Evolutionary conservation across 108 stramenopile species (phyloP), one percentile per base, ranked within the genome.

Genomic region (Discostella pseudostelligera): DNA sequence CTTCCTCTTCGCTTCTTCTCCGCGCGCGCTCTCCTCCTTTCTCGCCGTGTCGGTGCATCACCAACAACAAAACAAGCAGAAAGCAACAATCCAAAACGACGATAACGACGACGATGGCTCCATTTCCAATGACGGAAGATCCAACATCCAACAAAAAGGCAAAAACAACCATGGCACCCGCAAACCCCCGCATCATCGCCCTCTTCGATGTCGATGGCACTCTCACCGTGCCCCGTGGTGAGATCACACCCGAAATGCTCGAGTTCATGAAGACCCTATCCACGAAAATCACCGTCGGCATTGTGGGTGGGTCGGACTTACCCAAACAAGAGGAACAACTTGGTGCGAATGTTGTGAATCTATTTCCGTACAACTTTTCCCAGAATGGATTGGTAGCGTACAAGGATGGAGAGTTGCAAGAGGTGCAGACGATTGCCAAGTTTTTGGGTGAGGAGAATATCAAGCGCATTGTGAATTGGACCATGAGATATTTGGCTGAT

Each of bases 201-300:
- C 90, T 99, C 45, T 99, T 99, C 65, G 99, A 99, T 67, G 97
- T 99, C 11, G 99, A 99, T 70, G 98, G 98, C n/a, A 99, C 99
- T 4, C 81, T 99, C 56, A 99, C 99, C 37, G 86, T 91, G 36
- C 97, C 97, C 14, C 90, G 98, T 22, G 96, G 95, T 47, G 87
- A 94, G 49, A 76, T 97, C 51, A 91, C 87, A 19, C 80, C 87
- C 1, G 92, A 93, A 50, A 97, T 96, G 96, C 75, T 86, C 70
- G 78, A 67, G 0, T 96, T 95, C 78, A 82, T 99, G 82, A 86
- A 84, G 55, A 72, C 76, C 13, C 87, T 99, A 17, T 81, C 90
- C 51, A 71, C 88, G 60, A 92, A 94, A 56, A 93, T 99, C 61
- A 96, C 95, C 20, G 82, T 98, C 44, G 99, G 99, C 16, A 96